Evolutionary conservation across 371 early-diverging fungal genomes (phyloP).

Genomic region (Apophysomyces ossiformis): DNA sequence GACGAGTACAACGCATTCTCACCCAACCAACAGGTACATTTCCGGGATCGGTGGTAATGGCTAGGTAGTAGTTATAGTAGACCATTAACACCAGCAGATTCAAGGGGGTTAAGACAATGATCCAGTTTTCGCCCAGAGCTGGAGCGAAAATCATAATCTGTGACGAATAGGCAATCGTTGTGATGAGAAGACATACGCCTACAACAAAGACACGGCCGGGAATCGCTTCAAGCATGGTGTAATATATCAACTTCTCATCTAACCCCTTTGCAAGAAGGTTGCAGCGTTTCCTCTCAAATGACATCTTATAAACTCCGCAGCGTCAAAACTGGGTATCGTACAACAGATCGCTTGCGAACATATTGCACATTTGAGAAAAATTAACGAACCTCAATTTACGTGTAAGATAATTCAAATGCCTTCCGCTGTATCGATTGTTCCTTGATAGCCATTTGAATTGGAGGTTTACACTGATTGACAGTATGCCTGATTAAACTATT

Average conservation of each 20-base stretch:
- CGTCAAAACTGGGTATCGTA: neutral
- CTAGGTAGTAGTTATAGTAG: slow-evolving; percentile 82
- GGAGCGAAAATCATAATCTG: slow-evolving; percentile 34
- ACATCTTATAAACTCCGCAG: slow-evolving; percentile 5
- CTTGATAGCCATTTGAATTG: too few species aligned
- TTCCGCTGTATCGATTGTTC: too few species aligned
- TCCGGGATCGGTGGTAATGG: slow-evolving; percentile 80
- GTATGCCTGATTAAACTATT: too few species aligned
- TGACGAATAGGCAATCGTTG: slow-evolving; percentile 37
- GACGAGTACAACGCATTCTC: slow-evolving; percentile 5
- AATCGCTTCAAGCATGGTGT: slow-evolving; percentile 35
- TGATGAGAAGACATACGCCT: slow-evolving; percentile 33
- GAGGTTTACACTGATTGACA: too few species aligned
- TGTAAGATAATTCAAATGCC: too few species aligned
- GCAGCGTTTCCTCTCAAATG: neutral
- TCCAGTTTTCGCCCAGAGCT: slow-evolving; percentile 21
- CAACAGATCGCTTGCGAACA: too few species aligned
- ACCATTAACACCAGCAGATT: slow-evolving; percentile 66
- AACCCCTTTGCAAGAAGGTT: too few species aligned
- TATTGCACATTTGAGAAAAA: too few species aligned
- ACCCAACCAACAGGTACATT: slow-evolving; percentile 74
- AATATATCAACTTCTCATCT: neutral
- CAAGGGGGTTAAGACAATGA: slow-evolving; percentile 53
- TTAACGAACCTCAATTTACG: too few species aligned
- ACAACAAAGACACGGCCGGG: slow-evolving; percentile 40